Percentiles rank a stretch among this genome's conserved stretches.
Evolutionary conservation across 345 rosid genomes (phyloP).

Genomic region (Acer yangbiense): DNA sequence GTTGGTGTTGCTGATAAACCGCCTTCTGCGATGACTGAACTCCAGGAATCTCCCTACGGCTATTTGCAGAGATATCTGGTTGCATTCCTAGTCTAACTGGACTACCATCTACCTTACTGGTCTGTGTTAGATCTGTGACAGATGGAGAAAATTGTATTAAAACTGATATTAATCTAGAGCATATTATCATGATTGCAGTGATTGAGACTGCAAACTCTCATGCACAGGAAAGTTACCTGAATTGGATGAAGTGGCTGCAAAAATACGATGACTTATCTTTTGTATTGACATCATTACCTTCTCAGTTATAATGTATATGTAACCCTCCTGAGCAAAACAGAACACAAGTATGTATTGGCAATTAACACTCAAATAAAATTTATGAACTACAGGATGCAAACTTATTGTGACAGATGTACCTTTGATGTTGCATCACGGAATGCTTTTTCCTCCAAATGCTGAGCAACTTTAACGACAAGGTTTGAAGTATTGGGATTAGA

Average conservation of each 20-base stretch:
- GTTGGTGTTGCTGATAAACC: neutral
- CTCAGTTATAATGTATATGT: neutral
- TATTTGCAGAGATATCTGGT: neutral
- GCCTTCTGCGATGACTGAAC: neutral
- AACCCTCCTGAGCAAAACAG: constrained; percentile 12
- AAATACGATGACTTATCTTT: neutral
- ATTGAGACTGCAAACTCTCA: neutral
- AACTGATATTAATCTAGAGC: neutral
- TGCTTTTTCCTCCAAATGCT: neutral
- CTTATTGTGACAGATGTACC: neutral
- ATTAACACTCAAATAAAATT: neutral
- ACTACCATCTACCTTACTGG: neutral
- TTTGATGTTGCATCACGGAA: constrained; percentile 10
- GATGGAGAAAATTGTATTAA: neutral
- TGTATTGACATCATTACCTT: neutral
- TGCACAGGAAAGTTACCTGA: neutral
- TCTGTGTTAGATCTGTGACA: constrained; percentile 8
- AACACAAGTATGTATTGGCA: neutral
- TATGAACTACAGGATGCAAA: neutral
- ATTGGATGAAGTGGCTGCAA: neutral
- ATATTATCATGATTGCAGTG: neutral
- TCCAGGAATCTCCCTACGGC: neutral
- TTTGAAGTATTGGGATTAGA: neutral
- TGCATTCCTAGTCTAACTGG: constrained; percentile 14
- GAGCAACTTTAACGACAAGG: neutral